phyloP scores from a whole-genome alignment of 495 filamentous ascomycete genomes.

The Aspergillus cristatus region DNA sequence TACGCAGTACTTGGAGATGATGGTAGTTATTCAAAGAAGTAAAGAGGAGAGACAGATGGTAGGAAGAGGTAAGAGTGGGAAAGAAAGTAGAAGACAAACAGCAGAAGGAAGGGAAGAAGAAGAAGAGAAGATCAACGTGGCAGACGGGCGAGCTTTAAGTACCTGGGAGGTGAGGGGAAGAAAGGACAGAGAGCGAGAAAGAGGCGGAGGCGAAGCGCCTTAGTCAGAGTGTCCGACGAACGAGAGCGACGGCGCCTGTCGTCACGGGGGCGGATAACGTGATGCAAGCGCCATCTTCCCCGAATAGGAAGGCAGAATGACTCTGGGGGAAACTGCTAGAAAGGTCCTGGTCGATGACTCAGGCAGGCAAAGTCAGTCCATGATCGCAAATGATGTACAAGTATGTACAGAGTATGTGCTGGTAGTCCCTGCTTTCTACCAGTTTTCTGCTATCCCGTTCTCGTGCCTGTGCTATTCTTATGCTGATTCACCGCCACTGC shows the following conservation, averaged over 20 bases:
- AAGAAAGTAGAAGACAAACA: slow-evolving; percentile 17
- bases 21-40: slow-evolving; percentile 1
- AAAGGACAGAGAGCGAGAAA: slow-evolving; percentile 17
- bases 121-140: slow-evolving; percentile 5
- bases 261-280: slow-evolving; percentile 26
- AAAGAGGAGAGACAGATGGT: slow-evolving; percentile 2
- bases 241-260: too few relatives aligned
- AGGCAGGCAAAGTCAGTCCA: slow-evolving; percentile 10
- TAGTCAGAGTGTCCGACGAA: slow-evolving; percentile 23
- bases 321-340: slow-evolving; percentile 4
- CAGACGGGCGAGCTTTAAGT: slow-evolving; percentile 10
- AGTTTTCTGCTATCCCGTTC: too few relatives aligned
- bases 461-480: too few relatives aligned
- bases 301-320: slow-evolving; percentile 4
- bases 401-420: too few relatives aligned
- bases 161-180: background rate
- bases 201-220: slow-evolving; percentile 28
- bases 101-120: slow-evolving; percentile 10
- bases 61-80: slow-evolving; percentile 2
- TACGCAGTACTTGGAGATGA: background rate
- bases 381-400: too few relatives aligned
- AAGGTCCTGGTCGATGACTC: background rate
- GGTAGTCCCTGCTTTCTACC: too few relatives aligned
- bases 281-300: slow-evolving; percentile 15
- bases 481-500: slow-evolving; percentile 6